A percentile compares a stretch with the other conserved stretches of the same genome.
Conservation (phyloP, 31 red algal genomes). For the Odonthalia washingtoniensis region DNA sequence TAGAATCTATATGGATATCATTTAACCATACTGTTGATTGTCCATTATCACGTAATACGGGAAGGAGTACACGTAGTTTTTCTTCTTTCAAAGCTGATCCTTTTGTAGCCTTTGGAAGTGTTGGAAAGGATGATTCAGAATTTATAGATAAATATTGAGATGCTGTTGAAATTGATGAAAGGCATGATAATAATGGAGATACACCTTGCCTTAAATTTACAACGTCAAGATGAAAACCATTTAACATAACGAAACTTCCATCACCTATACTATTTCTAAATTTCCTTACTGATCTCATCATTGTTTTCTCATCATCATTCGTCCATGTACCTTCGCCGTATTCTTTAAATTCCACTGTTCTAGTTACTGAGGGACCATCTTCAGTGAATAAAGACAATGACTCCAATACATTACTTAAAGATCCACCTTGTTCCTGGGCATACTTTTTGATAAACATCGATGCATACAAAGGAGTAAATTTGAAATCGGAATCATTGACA, state of each 20-base stretch:
- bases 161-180: constrained; percentile 46
- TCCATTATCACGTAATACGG: neutral
- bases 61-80: constrained; percentile 50
- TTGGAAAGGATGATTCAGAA: neutral
- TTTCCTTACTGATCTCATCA: neutral
- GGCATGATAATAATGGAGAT: constrained; percentile 47
- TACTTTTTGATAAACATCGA: neutral
- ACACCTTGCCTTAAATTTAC: constrained; percentile 25
- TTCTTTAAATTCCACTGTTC: constrained; percentile 17
- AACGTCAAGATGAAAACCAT: constrained; percentile 37
- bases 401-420: neutral
- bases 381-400: constrained; percentile 28
- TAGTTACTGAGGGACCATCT: constrained; percentile 39
- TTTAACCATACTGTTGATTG: constrained; percentile 60
- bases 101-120: neutral
- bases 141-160: neutral
- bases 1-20: constrained; percentile 52
- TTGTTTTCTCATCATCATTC: neutral
- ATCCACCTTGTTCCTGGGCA: neutral
- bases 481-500: neutral
- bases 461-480: constrained; percentile 14
- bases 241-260: constrained; percentile 50
- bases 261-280: constrained; percentile 4
- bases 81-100: neutral
- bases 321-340: neutral